Evolutionary conservation across 441 rosid genomes (phyloP).

Genomic region (Arabidopsis hybrid): DNA sequence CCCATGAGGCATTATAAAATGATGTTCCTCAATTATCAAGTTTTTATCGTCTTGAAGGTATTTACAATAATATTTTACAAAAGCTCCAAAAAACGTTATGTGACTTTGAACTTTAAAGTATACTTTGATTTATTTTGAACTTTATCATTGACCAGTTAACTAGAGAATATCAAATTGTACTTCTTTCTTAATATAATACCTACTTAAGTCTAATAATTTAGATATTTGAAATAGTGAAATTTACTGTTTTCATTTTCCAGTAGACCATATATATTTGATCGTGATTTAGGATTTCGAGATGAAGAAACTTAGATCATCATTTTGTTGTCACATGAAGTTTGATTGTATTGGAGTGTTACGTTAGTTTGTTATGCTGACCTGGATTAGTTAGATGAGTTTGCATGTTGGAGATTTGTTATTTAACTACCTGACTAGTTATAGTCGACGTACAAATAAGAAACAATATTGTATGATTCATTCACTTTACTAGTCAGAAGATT

Average conservation of each 20-base stretch:
- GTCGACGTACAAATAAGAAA: background rate
- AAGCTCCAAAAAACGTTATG: background rate
- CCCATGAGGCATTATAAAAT: conserved; percentile 2
- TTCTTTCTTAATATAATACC: no score
- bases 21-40: background rate
- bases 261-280: no score
- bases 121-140: background rate
- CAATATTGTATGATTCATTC: no score
- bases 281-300: background rate
- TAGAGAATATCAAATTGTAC: background rate
- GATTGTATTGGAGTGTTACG: background rate
- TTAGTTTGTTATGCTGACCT: background rate
- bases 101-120: background rate
- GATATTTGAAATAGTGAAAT: background rate
- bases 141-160: background rate
- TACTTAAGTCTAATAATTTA: no score
- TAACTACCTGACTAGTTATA: no score
- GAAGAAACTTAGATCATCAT: background rate
- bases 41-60: background rate
- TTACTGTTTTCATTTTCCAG: background rate
- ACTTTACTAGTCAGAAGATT: no score
- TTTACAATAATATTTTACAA: background rate
- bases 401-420: background rate
- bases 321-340: background rate
- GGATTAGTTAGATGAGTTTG: background rate